Base-by-base conservation (phyloP, 2,329 filamentous ascomycete species). In the Fusarium pseudoanthophilum region DNA sequence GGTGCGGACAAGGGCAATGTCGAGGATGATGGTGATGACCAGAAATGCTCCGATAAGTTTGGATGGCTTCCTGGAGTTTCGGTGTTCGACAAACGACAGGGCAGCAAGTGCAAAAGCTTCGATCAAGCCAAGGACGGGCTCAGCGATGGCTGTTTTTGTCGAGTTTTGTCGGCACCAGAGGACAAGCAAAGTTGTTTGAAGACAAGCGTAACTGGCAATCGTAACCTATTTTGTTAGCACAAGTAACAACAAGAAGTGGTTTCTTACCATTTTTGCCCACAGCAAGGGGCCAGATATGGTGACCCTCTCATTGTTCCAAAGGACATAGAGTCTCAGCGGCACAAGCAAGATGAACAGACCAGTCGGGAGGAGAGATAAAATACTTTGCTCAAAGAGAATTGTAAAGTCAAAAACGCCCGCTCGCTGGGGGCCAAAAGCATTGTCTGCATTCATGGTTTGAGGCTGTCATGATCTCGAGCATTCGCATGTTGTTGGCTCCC, bases 1-100 rank as follows among this genome's bases (percentile, higher is more conserved):
- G 0, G 82, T 83, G 34, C 83, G 70, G 3, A 77, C 69, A 14
- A 78, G 73, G 4, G 80, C 79, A 26, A 80, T 69, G 26, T 84
- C 82, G 34, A 82, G 79, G 21, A 83, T 48, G 11, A 80, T 69
- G 1, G 79, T 79, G 18, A 78, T 60, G 48, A 82, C 67, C 7
- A 84, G 74, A 46, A 80, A 84, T 14, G 63, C 20, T 45, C 70
- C 77, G 18, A 84, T 70, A 3, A 84, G 51, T 0, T 77, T 69
- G 1, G 83, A 83, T 2, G 83, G 81, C 24, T 78, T 75, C 4
- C 73, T 69, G 10, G 81, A 79, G 11, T 77, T 78, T 18, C 52
- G 67, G 57, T 84, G 82, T 64, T 84, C 82, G 0, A 65, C n/a
- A 37, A 79, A 83, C 2, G 81, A 82, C 6, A 83, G 51, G 0